Conservation (phyloP, 2,329 filamentous ascomycete species). For the Onygenales sp. region DNA sequence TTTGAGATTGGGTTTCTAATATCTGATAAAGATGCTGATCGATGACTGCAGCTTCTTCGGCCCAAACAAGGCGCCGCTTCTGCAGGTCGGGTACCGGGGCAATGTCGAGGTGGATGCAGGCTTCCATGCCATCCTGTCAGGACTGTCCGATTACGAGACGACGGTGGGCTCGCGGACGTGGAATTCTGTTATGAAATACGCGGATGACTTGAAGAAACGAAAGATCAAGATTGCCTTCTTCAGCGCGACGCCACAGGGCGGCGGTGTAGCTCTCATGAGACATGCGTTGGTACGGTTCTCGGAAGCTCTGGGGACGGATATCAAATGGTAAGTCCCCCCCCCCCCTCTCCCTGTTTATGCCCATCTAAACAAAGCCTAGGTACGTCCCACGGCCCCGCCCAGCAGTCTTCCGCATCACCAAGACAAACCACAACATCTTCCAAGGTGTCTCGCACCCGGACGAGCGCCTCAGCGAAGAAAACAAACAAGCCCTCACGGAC, state of each 20-base stretch:
- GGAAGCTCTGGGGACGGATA: conserved; percentile 55
- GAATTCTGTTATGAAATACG: conserved; percentile 55
- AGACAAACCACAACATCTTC: conserved; percentile 81
- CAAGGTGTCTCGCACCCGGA: conserved; percentile 63
- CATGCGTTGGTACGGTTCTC: conserved; percentile 68
- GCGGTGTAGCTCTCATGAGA: conserved; percentile 72
- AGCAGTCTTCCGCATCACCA: conserved; percentile 72
- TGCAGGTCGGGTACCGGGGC: conserved; percentile 57
- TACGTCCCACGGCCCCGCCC: conserved; percentile 70
- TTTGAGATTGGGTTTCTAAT: not conserved
- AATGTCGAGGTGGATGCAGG: conserved; percentile 61
- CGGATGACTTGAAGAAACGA: conserved; percentile 51
- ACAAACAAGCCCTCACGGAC: conserved; percentile 53
- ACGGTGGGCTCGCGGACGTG: conserved; percentile 56
- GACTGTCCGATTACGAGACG: conserved; percentile 47
- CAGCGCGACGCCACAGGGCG: conserved; percentile 72
- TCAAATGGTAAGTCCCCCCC: conserved; percentile 55
- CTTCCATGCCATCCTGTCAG: conserved; percentile 53
- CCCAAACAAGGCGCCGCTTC: conserved; percentile 58
- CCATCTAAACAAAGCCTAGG: conserved; percentile 24
- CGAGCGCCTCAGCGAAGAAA: conserved; percentile 53
- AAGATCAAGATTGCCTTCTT: conserved; percentile 68
- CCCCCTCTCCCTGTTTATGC: not conserved
- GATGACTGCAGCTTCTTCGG: conserved; percentile 53
- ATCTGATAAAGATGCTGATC: conserved; percentile 1